These are phyloP conservation scores for Astrothelium macrocarpum DNA, from an alignment of 495 filamentous ascomycete genomes.

Conservation along the genomic window DNA sequence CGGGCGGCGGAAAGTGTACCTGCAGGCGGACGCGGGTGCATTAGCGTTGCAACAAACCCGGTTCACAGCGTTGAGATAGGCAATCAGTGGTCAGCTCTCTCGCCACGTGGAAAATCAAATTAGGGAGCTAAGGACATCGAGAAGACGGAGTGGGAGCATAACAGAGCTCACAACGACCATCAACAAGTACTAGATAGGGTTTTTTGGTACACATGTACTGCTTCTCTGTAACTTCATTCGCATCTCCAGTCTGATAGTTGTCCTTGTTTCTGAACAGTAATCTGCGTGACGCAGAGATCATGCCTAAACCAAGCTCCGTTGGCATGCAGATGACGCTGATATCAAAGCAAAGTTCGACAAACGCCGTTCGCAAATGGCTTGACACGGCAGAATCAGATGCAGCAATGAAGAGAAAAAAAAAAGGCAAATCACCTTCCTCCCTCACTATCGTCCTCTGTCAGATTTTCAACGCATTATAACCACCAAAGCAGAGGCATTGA, in stretches of 20 bases:
- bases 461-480: background rate
- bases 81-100: background rate
- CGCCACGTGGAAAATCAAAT: background rate
- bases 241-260: background rate
- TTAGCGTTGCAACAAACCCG: background rate
- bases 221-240: background rate
- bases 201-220: too few relatives aligned
- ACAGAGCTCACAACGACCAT: too few relatives aligned
- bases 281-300: background rate
- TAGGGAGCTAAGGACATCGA: too few relatives aligned
- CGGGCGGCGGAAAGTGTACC: background rate
- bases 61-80: background rate
- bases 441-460: background rate
- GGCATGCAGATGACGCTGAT: slow-evolving; percentile 6
- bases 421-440: background rate
- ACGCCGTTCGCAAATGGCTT: slow-evolving; percentile 1
- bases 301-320: slow-evolving; percentile 2
- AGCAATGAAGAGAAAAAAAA: background rate
- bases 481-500: background rate
- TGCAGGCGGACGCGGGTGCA: background rate
- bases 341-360: slow-evolving; percentile 1
- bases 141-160: too few relatives aligned
- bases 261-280: background rate
- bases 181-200: too few relatives aligned
- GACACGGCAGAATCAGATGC: background rate